phyloP scores from a whole-genome alignment of 192 early-diverging fungal genomes.

The Thoreauomyces humboldtii region DNA sequence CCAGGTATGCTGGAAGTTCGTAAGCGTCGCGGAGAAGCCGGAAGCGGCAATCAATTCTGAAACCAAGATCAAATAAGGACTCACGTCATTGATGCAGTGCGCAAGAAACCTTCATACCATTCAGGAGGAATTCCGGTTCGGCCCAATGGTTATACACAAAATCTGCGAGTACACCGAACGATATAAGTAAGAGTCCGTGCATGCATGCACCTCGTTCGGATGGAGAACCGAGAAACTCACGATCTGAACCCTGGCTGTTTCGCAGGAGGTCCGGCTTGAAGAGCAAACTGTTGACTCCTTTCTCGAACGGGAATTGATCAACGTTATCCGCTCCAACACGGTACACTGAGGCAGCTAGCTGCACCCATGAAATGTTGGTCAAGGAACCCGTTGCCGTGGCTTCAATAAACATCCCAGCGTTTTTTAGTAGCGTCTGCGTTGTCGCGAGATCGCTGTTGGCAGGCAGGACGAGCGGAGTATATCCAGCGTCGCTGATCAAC shows the following conservation, averaged over 20 bases:
- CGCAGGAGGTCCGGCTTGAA: slow-evolving; percentile 15
- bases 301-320: no score
- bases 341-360: no score
- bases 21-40: no score
- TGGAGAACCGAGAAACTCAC: neutral
- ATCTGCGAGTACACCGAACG: neutral
- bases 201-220: neutral
- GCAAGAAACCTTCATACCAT: no score
- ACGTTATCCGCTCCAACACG: no score
- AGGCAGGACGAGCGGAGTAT: neutral
- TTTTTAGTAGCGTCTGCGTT: neutral
- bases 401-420: slow-evolving; percentile 15
- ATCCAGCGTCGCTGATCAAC: slow-evolving; percentile 17
- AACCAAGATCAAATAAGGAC: no score
- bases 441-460: neutral
- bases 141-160: slow-evolving; percentile 4
- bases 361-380: neutral
- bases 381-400: neutral
- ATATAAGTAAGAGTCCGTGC: no score
- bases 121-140: slow-evolving; percentile 13
- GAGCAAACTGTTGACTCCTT: neutral
- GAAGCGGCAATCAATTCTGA: no score
- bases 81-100: no score
- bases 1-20: no score
- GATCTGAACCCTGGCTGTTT: neutral